phyloP scores from a whole-genome alignment of 176 grass and related monocot species.

The Zoysia japonica region DNA sequence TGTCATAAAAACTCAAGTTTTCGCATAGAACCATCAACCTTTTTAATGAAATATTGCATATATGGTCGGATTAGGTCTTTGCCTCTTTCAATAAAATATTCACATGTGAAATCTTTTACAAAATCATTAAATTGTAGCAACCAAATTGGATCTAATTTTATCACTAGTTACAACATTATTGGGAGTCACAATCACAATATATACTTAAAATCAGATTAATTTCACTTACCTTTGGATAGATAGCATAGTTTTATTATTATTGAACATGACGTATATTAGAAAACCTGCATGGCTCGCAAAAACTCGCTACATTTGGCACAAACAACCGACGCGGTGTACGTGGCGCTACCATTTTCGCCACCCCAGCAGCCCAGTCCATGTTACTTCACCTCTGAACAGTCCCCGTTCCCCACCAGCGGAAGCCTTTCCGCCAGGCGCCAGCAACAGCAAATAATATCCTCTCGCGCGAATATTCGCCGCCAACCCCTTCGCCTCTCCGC shows the following conservation, averaged over 20 bases:
- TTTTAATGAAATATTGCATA: no score
- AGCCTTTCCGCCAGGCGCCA: not conserved
- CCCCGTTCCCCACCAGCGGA: not conserved
- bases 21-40: no score
- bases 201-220: no score
- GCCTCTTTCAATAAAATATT: no score
- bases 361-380: not conserved
- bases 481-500: constrained; percentile 32
- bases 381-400: not conserved
- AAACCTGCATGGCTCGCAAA: not conserved
- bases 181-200: no score
- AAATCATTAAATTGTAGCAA: no score
- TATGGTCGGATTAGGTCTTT: no score
- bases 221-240: no score
- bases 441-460: constrained; percentile 34
- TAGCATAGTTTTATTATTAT: not conserved
- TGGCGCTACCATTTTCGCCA: not conserved
- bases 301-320: not conserved
- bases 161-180: no score
- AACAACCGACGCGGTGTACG: not conserved
- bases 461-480: constrained; percentile 46
- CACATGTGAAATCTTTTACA: no score
- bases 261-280: not conserved
- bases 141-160: no score
- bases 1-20: no score